These are phyloP conservation scores for Tolypocladium ovalisporum DNA, from an alignment of 2,329 filamentous ascomycete species.

Conservation along the genomic window DNA sequence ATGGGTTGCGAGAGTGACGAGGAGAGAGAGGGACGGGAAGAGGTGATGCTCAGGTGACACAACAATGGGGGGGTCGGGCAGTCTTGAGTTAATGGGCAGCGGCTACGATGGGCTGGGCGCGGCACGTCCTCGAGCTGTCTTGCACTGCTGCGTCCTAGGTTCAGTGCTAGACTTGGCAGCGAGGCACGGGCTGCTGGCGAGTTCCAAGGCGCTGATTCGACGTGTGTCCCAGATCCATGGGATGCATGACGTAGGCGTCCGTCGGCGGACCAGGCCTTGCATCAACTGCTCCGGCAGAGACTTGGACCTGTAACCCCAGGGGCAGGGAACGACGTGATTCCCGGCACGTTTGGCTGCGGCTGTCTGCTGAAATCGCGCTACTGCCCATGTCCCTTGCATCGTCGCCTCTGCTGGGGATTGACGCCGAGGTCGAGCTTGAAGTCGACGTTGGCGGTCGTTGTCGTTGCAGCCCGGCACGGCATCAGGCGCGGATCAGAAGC, in stretches of 20 bases:
- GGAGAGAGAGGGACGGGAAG: not conserved
- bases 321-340: too few species aligned
- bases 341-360: not conserved
- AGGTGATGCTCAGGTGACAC: conserved; percentile 1
- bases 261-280: not conserved
- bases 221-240: not conserved
- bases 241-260: conserved; percentile 5
- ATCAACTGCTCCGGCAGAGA: not conserved
- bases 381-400: too few species aligned
- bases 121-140: not conserved
- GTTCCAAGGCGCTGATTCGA: conserved; percentile 1
- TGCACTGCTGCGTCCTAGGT: not conserved
- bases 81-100: not conserved
- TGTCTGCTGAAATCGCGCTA: too few species aligned
- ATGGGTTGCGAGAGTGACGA: not conserved
- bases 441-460: not conserved
- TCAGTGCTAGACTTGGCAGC: not conserved
- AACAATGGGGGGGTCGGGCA: not conserved
- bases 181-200: not conserved
- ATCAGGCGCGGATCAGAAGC: not conserved
- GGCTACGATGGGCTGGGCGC: conserved; percentile 1
- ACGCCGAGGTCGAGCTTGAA: not conserved
- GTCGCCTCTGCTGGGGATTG: not conserved
- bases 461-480: too few species aligned
- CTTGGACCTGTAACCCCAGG: not conserved